Evolutionary conservation across 345 rosid species (phyloP), one percentile per base, ranked within the genome.

Genomic region (Dovyalis caffra): DNA sequence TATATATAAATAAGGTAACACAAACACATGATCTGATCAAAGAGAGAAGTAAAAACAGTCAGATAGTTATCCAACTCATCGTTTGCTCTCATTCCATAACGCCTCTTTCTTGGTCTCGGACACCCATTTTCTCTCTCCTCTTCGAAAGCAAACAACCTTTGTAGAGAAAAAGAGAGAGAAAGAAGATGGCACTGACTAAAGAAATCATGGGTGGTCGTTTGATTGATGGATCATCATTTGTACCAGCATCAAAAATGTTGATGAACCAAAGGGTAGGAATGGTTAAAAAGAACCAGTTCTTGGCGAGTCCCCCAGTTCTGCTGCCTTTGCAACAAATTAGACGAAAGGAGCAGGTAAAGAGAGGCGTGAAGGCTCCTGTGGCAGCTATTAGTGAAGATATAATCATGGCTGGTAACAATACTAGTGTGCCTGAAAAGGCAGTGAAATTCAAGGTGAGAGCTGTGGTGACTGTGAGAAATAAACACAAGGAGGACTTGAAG

Each of bases 361-460:
- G 72, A 40, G 60, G 29, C 1, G 32, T 40, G 43, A 79, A 16
- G 65, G 64, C 58, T 26, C 69, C 75, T 45, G 75, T 72, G 49
- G 80, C 80, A 12, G 97, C 94, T 2, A 79, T 91, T 2, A 91
- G 97, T 58, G 96, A 90, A 77, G 93, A 93, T 79, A 79, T 95
- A 85, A 75, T 86, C 7, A 91, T 78, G 79, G 66, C 89, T 33
- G 77, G 11, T 49, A 58, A 6, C 9, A 75, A 65, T 72, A 25
- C 10, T 25, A 31, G 78, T 60, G 57, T 21, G 49, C 75, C 70
- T 49, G 82, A 78, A 67, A 70, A 84, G 72, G 64, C 85, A 5
- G 91, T 76, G 35, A 83, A 77, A 82, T 88, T 95, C 77, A 95
- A 87, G 87, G 95, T 88, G 38, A 91, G 92, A 77, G 97, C 92